Base-by-base conservation (phyloP, 306 rosid species). In the Citrullus mucosospermus region DNA sequence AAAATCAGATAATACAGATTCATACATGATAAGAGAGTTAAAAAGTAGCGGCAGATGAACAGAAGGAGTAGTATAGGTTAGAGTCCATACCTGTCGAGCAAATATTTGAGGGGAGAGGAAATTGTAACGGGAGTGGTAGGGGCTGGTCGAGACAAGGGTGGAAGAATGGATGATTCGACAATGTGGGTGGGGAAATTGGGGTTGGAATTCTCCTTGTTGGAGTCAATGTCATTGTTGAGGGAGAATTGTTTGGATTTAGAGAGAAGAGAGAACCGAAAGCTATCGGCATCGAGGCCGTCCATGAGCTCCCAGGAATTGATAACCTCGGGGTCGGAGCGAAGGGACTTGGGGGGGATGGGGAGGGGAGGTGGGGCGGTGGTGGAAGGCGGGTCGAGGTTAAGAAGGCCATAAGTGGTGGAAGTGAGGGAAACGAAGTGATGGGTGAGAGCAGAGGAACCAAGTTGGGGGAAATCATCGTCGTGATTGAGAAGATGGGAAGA, bases 241-340 rank as follows among this genome's bases (percentile, higher is more conserved):
- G 44, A 1, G 79, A 76, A 81, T 34, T 80, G 73, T 46, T 79
- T 84, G 1, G 88, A 82, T 13, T 76, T 83, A 0, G 90, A 85
- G 11, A 81, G 80, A 0, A 91, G 90, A 3, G 91, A 81, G 78
- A 91, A 90, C 1, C 97, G 89, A 88, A 91, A 93, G 79, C 97
- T 93, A 4, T 91, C 97, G 2, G 91, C 55, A 80, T 92, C 98
- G 8, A 92, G 96, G 30, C 96, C 98, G 4, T 90, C 93, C 98
- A 92, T 93, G 85, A 92, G 98, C 61, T 93, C 98, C 98, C 98
- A 93, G 0, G 96, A 92, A 88, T 92, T 93, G 9, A 93, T 93
- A 75, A 93, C 89, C 43, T 93, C 97, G 0, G 86, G 91, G 43
- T 80, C 85, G 43, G 82, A 74, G 4, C 82, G 81, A 58, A 80